Conservation (phyloP, 805 yeast genomes). For the Barnettozyma botsteinii region DNA sequence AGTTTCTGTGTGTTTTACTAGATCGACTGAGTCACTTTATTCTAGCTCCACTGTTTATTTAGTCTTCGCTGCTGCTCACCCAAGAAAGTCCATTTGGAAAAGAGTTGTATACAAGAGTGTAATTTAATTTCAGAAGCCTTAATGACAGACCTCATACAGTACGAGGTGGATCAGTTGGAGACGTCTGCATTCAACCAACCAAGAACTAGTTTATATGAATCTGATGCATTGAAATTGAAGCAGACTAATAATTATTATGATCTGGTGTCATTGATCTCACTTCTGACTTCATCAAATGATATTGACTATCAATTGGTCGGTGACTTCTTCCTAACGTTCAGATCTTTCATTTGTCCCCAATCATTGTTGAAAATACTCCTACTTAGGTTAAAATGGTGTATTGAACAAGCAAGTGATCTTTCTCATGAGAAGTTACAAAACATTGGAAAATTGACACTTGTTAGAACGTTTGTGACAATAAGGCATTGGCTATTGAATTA, state of each 20-base stretch:
- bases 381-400: conserved; percentile 68
- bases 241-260: conserved; percentile 6
- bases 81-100: too few relatives aligned
- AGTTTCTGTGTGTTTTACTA: too few relatives aligned
- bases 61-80: too few relatives aligned
- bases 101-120: too few relatives aligned
- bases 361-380: conserved; percentile 56
- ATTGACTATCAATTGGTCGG: conserved; percentile 73
- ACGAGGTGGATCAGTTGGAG: conserved; percentile 1
- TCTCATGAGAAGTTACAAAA: conserved; percentile 29
- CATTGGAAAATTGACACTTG: conserved; percentile 59
- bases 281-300: conserved; percentile 20
- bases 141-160: conserved; percentile 10
- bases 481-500: conserved; percentile 90
- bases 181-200: conserved; percentile 7
- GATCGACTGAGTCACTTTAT: too few relatives aligned
- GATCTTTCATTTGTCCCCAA: conserved; percentile 58
- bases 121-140: too few relatives aligned
- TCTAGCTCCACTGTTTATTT: too few relatives aligned
- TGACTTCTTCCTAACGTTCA: conserved; percentile 81
- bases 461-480: conserved; percentile 79
- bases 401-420: conserved; percentile 31
- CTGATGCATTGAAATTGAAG: neutral
- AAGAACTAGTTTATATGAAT: conserved; percentile 1
- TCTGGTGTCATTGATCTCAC: conserved; percentile 12